These are phyloP conservation scores for Chaetomidium leptoderma DNA, from an alignment of 495 filamentous ascomycete genomes.

Conservation along the genomic window DNA sequence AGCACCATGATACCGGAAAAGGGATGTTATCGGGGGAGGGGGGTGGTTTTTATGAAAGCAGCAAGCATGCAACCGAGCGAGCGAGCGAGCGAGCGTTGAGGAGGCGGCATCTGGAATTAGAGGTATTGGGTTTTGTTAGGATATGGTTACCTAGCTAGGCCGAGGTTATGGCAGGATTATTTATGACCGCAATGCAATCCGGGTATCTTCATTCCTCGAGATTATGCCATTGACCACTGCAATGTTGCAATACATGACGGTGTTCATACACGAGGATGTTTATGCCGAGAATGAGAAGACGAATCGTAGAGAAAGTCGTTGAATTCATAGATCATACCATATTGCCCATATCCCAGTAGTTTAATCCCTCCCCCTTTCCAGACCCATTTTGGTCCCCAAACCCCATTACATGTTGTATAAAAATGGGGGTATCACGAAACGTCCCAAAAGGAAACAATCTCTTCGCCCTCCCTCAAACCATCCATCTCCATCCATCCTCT, in stretches of 20 bases:
- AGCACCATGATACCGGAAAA: not conserved
- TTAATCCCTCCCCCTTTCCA: not conserved
- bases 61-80: not conserved
- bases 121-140: not conserved
- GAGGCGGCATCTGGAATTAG: not conserved
- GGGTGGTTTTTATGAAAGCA: not conserved
- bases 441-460: not conserved
- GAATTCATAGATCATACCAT: too few species aligned
- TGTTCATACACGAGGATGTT: not conserved
- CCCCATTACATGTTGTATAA: not conserved
- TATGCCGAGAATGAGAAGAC: too few species aligned
- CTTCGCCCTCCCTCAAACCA: too few species aligned
- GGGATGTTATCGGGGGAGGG: not conserved
- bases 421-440: slow-evolving; percentile 2
- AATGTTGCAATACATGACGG: not conserved
- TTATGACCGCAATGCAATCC: slow-evolving; percentile 1
- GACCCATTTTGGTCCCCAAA: too few species aligned
- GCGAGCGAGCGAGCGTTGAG: not conserved
- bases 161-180: not conserved
- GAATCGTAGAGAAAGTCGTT: too few species aligned
- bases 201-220: slow-evolving; percentile 3
- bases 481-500: not conserved
- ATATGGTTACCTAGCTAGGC: not conserved
- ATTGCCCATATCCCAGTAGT: too few species aligned
- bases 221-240: not conserved